phyloP scores from a whole-genome alignment of 805 yeast genomes.

The Ogataea zsoltii region DNA sequence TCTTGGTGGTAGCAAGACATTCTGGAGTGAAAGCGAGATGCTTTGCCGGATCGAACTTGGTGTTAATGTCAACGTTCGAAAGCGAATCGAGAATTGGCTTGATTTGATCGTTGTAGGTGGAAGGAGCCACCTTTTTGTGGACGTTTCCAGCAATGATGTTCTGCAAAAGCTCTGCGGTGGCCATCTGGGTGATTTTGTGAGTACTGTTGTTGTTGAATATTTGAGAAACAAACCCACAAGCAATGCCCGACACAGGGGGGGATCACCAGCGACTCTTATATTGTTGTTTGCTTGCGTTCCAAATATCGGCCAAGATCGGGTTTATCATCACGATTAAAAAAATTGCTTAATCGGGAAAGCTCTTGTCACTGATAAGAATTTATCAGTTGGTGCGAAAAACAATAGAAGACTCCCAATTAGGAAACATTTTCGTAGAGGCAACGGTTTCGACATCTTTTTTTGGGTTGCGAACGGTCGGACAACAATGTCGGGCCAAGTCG shows the following conservation, averaged over 20 bases:
- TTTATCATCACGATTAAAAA: neutral
- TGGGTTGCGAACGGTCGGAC: neutral
- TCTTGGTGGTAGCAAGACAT: constrained; percentile 35
- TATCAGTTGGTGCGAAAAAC: neutral
- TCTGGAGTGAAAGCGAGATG: constrained; percentile 42
- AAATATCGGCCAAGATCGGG: constrained; percentile 2
- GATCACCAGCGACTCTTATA: too few species aligned
- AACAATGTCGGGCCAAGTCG: neutral
- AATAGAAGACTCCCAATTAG: neutral
- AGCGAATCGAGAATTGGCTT: constrained; percentile 30
- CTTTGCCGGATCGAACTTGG: constrained; percentile 39
- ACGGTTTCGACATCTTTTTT: constrained; percentile 6
- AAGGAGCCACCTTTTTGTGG: constrained; percentile 37
- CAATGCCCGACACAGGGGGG: too few species aligned
- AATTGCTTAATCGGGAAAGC: constrained; percentile 3
- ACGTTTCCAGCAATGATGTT: constrained; percentile 39
- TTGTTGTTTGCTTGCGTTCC: neutral
- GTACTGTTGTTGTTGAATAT: neutral
- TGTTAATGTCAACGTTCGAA: constrained; percentile 24
- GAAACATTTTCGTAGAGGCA: constrained; percentile 1
- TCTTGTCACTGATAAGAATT: constrained; percentile 1
- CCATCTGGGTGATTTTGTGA: constrained; percentile 21
- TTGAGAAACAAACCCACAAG: neutral
- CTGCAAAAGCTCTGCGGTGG: constrained; percentile 34
- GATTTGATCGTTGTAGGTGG: constrained; percentile 36